Evolutionary conservation across 495 filamentous ascomycete genomes (phyloP).

Genomic region (Poronia punctata): DNA sequence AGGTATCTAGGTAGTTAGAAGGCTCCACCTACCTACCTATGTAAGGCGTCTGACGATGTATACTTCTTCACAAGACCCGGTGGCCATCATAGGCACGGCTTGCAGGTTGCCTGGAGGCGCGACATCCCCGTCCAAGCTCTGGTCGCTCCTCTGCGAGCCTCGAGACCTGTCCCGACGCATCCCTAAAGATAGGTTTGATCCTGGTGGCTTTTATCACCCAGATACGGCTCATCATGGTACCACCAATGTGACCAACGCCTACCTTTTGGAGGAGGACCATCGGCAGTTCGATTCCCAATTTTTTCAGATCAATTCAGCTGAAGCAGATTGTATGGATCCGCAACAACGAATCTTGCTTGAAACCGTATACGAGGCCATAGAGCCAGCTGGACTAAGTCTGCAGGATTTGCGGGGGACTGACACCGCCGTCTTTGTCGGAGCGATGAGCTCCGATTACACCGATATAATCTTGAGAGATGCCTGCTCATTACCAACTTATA

Average conservation of each 20-base stretch:
- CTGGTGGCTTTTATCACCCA: constrained; percentile 55
- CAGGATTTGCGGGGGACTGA: constrained; percentile 15
- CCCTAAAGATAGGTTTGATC: constrained; percentile 51
- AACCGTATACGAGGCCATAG: constrained; percentile 45
- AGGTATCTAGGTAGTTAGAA: no score
- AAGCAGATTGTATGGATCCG: constrained; percentile 51
- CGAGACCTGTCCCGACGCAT: constrained; percentile 12
- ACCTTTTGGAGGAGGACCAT: constrained; percentile 42
- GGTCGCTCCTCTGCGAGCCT: constrained; percentile 17
- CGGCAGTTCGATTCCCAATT: constrained; percentile 49
- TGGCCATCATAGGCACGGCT: constrained; percentile 44
- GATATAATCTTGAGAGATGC: constrained; percentile 24
- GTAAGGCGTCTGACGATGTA: no score
- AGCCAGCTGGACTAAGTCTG: constrained; percentile 39
- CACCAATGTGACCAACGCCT: constrained; percentile 28
- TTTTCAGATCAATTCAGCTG: constrained; percentile 45
- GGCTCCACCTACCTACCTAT: no score
- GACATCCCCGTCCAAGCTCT: constrained; percentile 33
- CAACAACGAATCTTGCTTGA: constrained; percentile 45
- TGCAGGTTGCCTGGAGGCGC: constrained; percentile 43
- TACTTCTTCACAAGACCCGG: no score
- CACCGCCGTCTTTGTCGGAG: constrained; percentile 32
- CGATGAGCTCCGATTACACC: constrained; percentile 30
- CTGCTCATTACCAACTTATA: constrained; percentile 18
- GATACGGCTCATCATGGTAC: constrained; percentile 10